Evolutionary conservation across 306 rosid species (phyloP).

Genomic region (Dryas alaskensis): DNA sequence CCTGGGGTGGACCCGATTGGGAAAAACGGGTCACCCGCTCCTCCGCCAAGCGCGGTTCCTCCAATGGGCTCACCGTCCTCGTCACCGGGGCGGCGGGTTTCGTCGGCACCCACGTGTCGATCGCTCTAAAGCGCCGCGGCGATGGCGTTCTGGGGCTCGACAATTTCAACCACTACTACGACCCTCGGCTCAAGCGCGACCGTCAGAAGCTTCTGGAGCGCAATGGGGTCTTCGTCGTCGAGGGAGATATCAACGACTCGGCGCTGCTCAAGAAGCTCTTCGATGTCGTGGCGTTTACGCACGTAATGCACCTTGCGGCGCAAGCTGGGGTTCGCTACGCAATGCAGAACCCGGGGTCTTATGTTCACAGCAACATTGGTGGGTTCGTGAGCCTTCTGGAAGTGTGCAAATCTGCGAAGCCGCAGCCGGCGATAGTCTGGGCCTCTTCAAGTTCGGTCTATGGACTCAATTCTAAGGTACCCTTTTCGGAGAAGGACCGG

Average conservation of each 20-base stretch:
- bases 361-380: constrained; percentile 74
- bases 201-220: constrained; percentile 69
- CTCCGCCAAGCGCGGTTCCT: constrained; percentile 28
- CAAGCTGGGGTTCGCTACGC: constrained; percentile 90
- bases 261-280: constrained; percentile 61
- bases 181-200: constrained; percentile 57
- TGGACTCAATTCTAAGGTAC: constrained; percentile 79
- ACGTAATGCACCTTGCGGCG: constrained; percentile 86
- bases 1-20: constrained; percentile 83
- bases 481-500: constrained; percentile 74
- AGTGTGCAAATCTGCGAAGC: constrained; percentile 63
- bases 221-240: constrained; percentile 74
- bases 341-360: constrained; percentile 70
- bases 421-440: constrained; percentile 75
- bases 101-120: constrained; percentile 75
- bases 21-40: constrained; percentile 70
- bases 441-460: constrained; percentile 86
- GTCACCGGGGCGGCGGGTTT: constrained; percentile 86
- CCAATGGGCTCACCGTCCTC: constrained; percentile 49
- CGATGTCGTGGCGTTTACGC: constrained; percentile 74
- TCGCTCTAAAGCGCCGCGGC: constrained; percentile 73
- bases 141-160: constrained; percentile 82
- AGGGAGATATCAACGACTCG: constrained; percentile 71
- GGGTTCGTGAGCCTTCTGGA: constrained; percentile 75
- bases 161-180: constrained; percentile 74